Base-by-base conservation (phyloP, 306 rosid genomes). In the Senna siamea region DNA sequence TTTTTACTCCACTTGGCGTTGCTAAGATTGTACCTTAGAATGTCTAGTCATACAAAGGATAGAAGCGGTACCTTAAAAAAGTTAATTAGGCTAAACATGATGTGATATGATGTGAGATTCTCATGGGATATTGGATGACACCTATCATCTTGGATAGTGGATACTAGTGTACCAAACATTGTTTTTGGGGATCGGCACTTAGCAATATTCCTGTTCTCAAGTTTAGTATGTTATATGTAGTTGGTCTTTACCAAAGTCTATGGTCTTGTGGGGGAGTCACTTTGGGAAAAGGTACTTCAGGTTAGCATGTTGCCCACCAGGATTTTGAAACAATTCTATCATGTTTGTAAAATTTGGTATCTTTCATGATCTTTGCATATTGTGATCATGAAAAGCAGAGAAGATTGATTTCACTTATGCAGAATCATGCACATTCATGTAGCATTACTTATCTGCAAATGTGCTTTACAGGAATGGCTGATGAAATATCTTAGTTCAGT, bases 401-500 rank as follows among this genome's bases (percentile, higher is more conserved):
- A 48, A 48, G 8, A 48, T 48, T n/a, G 54, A 48, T 48, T 15
- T 48, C 17, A n/a, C 9, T 5, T 6, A 48, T 48, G 20, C 54
- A 5, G 54, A 4, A 52, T 47, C 53, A 5, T 18, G 58, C 19
- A 15, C 64, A 7, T 13, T 15, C 23, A 7, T 19, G 28, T 18
- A 9, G 28, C 30, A 59, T 15, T 34, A 32, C 66, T 59, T 59
- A 15, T 23, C 22, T 15, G 66, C 26, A 15, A 32, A 34, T 34
- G 14, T 34, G 40, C 66, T 59, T 59, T 59, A 12, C 51, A 44
- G 23, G 61, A 66, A 35, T 18, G 68, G 52, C 51, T 2, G 80
- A 20, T 66, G 66, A 75, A 75, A 18, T 66, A 17, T 28, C 35
- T 46, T 51, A 26, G 66, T 61, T 10, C 66, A 15, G 22, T 59